These are phyloP conservation scores for Zoysia matrella DNA, from an alignment of 202 grass and related monocot genomes.

Conservation along the genomic window DNA sequence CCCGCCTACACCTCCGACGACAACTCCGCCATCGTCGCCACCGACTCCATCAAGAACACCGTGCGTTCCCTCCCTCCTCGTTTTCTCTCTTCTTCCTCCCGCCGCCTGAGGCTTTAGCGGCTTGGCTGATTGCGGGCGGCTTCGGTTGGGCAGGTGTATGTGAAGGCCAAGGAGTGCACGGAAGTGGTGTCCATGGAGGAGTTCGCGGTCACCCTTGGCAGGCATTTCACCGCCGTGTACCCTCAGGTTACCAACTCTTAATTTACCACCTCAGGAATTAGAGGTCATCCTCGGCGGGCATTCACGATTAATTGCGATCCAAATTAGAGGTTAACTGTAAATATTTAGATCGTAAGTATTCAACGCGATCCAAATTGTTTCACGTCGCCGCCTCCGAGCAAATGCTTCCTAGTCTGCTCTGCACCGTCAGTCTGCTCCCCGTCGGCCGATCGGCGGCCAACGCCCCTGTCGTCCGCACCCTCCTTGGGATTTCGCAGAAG, in stretches of 20 bases:
- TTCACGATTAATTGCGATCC: not conserved
- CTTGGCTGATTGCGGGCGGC: no score
- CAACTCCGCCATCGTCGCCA: conserved; percentile 90
- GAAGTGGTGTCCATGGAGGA: conserved; percentile 76
- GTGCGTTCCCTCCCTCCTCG: conserved; percentile 10
- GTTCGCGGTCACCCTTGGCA: conserved; percentile 79
- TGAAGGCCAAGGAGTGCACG: conserved; percentile 90
- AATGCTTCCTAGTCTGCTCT: no score
- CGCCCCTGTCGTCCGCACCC: not conserved
- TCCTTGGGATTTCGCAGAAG: not conserved
- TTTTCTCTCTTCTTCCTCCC: no score
- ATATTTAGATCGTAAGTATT: not conserved
- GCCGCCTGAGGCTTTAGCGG: not conserved
- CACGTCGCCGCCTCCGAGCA: not conserved
- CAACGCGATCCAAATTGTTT: no score
- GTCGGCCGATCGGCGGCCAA: not conserved
- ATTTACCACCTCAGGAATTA: no score
- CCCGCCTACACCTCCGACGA: conserved; percentile 82
- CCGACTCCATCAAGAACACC: conserved; percentile 94
- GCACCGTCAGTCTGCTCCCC: no score
- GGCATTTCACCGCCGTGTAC: conserved; percentile 75
- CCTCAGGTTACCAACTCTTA: conserved; percentile 55
- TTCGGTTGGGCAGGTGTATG: conserved; percentile 64
- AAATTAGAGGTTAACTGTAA: not conserved
- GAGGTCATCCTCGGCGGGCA: no score